Conservation (phyloP, 176 grass and related monocot species). For the Typha latifolia region DNA sequence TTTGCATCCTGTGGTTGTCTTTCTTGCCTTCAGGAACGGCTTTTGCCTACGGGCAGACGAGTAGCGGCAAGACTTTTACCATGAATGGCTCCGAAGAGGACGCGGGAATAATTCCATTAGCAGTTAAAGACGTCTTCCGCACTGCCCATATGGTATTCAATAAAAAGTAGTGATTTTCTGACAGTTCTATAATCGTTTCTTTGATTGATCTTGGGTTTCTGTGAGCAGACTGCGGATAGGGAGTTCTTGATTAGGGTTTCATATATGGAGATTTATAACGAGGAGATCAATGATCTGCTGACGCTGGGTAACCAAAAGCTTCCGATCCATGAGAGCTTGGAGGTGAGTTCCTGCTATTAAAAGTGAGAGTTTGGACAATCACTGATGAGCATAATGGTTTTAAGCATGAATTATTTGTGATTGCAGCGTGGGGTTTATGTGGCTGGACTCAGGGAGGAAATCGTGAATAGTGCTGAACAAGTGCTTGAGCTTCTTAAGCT, state of each 20-base stretch:
- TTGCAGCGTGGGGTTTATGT: conserved; percentile 74
- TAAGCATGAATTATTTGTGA: conserved; percentile 11
- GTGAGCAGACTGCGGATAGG: conserved; percentile 37
- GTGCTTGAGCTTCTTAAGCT: conserved; percentile 70
- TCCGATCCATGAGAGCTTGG: conserved; percentile 70
- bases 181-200: neutral
- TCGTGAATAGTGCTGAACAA: conserved; percentile 73
- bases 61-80: conserved; percentile 94
- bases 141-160: conserved; percentile 43
- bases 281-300: conserved; percentile 91
- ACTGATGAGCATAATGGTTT: neutral
- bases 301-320: conserved; percentile 52
- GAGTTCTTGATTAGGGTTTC: conserved; percentile 91
- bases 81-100: conserved; percentile 62
- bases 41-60: conserved; percentile 96
- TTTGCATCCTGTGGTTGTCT: neutral
- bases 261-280: conserved; percentile 99
- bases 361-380: neutral
- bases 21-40: conserved; percentile 36
- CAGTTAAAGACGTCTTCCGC: conserved; percentile 65
- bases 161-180: neutral
- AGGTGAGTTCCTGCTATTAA: conserved; percentile 33
- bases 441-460: conserved; percentile 66
- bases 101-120: conserved; percentile 73
- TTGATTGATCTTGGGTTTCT: conserved; percentile 11